phyloP scores from a whole-genome alignment of 2,329 filamentous ascomycete genomes.

The Cercospora zeina region DNA sequence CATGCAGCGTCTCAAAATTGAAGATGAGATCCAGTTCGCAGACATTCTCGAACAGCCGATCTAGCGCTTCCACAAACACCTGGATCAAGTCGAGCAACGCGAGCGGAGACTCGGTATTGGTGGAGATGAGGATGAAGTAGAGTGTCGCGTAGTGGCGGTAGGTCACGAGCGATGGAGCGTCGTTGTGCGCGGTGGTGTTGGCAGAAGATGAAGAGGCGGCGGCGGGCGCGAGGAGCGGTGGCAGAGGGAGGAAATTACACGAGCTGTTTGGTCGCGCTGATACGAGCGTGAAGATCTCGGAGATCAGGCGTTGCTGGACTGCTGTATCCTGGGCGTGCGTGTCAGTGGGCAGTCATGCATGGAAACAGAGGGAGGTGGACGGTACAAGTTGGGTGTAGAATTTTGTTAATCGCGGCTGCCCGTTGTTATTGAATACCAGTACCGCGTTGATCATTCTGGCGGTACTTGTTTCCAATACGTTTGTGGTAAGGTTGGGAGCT shows the following conservation, averaged over 20 bases:
- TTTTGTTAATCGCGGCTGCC: slow-evolving; percentile 93
- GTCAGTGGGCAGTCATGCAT: slow-evolving; percentile 9
- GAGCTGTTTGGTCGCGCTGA: slow-evolving; percentile 86
- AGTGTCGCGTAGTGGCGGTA: slow-evolving; percentile 98
- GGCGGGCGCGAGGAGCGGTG: slow-evolving; percentile 33
- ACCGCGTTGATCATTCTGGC: slow-evolving; percentile 91
- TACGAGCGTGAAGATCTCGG: slow-evolving; percentile 95
- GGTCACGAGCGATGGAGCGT: slow-evolving; percentile 90
- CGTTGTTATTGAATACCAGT: slow-evolving; percentile 97
- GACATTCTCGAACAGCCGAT: slow-evolving; percentile 95
- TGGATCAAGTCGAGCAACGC: slow-evolving; percentile 96
- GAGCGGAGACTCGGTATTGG: slow-evolving; percentile 91
- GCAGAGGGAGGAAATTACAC: slow-evolving; percentile 88
- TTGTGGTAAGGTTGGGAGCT: neutral
- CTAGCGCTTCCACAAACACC: slow-evolving; percentile 94
- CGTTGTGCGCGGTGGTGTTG: slow-evolving; percentile 64
- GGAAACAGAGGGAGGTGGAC: slow-evolving; percentile 15
- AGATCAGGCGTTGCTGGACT: slow-evolving; percentile 94
- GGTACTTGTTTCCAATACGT: neutral
- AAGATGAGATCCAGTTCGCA: slow-evolving; percentile 98
- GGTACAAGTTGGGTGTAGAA: slow-evolving; percentile 95
- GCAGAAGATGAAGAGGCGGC: slow-evolving; percentile 40
- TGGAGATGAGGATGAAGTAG: slow-evolving; percentile 97
- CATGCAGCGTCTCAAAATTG: slow-evolving; percentile 96
- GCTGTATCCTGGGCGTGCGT: slow-evolving; percentile 70